Conservation (phyloP, 2,329 filamentous ascomycete genomes). For the Pleochaeta shiraiana region DNA sequence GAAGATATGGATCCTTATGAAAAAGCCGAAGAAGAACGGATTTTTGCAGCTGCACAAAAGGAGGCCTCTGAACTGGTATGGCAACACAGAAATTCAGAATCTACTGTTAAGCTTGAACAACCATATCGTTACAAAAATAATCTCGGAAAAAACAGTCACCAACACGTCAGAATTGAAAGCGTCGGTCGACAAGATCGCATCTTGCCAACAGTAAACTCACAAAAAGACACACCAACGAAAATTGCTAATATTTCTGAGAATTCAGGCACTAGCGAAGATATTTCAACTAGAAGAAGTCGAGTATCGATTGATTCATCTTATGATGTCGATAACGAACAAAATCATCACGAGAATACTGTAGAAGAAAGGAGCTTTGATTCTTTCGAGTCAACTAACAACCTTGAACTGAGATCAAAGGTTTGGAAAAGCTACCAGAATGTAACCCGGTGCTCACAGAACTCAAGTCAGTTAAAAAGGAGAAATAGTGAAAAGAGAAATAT, state of each 20-base stretch:
- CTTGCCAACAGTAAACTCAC: constrained; percentile 19
- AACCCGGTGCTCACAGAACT: neutral
- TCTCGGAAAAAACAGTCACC: constrained; percentile 48
- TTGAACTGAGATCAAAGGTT: neutral
- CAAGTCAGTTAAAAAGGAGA: neutral
- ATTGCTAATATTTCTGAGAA: constrained; percentile 17
- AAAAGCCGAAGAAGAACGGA: constrained; percentile 34
- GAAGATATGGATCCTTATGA: constrained; percentile 44
- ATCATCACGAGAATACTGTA: neutral
- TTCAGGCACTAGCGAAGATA: constrained; percentile 19
- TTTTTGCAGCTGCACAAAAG: constrained; percentile 50
- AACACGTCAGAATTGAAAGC: constrained; percentile 40
- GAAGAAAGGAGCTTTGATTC: neutral
- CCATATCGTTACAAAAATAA: constrained; percentile 47
- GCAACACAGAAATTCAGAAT: constrained; percentile 43
- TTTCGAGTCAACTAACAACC: neutral
- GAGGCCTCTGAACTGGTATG: constrained; percentile 64
- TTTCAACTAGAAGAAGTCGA: constrained; percentile 17
- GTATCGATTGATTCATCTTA: constrained; percentile 16
- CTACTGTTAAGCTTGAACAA: constrained; percentile 33
- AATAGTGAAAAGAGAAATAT: constrained; percentile 31
- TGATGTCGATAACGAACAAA: neutral
- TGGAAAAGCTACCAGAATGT: neutral
- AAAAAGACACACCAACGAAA: constrained; percentile 11
- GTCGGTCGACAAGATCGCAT: constrained; percentile 28